These are phyloP conservation scores for Cantharellus anzutake DNA, from an alignment of 768 basidiomycete genomes.

Conservation along the genomic window DNA sequence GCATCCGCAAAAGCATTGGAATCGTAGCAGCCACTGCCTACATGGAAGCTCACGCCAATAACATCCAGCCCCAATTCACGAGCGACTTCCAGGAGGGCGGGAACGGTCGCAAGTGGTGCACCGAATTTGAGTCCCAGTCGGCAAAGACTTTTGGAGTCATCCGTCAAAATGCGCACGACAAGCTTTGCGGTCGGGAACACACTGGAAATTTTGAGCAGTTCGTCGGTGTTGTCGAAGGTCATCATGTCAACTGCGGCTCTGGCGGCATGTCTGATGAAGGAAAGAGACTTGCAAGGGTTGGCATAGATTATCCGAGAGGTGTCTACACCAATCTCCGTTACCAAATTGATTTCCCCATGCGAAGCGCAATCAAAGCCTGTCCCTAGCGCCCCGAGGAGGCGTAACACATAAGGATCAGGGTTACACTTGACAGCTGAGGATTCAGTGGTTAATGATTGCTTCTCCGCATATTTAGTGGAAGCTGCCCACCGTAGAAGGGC, in stretches of 20 bases:
- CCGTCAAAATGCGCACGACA: slow-evolving; percentile 89
- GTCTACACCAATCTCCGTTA: slow-evolving; percentile 52
- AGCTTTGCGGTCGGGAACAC: slow-evolving; percentile 66
- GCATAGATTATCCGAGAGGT: slow-evolving; percentile 86
- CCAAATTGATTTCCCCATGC: slow-evolving; percentile 72
- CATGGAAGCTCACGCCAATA: slow-evolving; percentile 92
- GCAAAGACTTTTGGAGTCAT: slow-evolving; percentile 89
- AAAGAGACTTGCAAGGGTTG: slow-evolving; percentile 94
- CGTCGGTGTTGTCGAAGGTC: slow-evolving; percentile 98
- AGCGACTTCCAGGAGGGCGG: slow-evolving; percentile 60
- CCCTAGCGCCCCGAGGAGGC: slow-evolving; percentile 76
- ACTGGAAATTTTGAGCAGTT: slow-evolving; percentile 80
- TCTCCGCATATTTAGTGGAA: background rate
- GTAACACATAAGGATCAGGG: slow-evolving; percentile 86
- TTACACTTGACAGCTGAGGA: slow-evolving; percentile 86
- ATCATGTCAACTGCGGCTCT: slow-evolving; percentile 69
- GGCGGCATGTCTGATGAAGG: slow-evolving; percentile 76
- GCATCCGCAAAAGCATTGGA: slow-evolving; percentile 81
- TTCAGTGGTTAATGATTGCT: slow-evolving; percentile 12
- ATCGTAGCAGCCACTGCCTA: slow-evolving; percentile 93
- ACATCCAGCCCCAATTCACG: slow-evolving; percentile 65
- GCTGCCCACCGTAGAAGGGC: slow-evolving; percentile 69
- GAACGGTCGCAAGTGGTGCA: slow-evolving; percentile 68
- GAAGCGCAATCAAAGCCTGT: slow-evolving; percentile 97
- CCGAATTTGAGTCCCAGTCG: slow-evolving; percentile 92